Base-by-base conservation (phyloP, 2,329 filamentous ascomycete species). In the Aspergillus ochraceoroseus region DNA sequence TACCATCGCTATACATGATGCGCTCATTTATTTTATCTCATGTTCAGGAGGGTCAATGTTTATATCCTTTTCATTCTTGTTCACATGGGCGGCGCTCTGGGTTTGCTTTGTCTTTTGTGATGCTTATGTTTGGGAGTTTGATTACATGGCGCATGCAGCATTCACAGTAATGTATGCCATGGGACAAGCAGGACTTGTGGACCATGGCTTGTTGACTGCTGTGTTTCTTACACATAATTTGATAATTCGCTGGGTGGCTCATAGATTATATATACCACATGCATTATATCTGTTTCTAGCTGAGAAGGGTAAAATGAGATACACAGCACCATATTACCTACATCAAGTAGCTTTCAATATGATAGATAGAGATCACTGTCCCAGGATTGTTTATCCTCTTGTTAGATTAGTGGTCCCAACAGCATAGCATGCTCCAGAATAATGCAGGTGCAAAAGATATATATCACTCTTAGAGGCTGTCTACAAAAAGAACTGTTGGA, bases 181-280 rank as follows among this genome's bases (percentile, higher is more conserved):
- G 40, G 42, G 23, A 47, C 44, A 35, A 49, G 46, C 47, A 18
- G 45, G 49, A 48, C 49, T 51, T 51, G n/a, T n/a, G 30, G 22
- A 48, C 44, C 45, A 51, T 43, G 38, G 44, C 32, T 38, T 28
- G 26, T 47, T 48, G 35, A 46, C 41, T 38, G 36, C 43, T 35
- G 47, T 47, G 47, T 42, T 38, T 47, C 41, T 32, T 26, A 46
- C 22, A 51, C 43, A 52, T 52, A 47, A 47, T 52, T n/a, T 26
- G 38, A 53, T 48, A 41, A 38, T 48, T 46, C 31, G 31, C 44
- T 40, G 8, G 26, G 29, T 22, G 23, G 40, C 34, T 41, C 18
- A 44, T 41, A 44, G 27, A 51, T 44, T 44, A 47, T 44, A 40
- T 44, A 47, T 44, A 40, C 39, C 38, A 38, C 33, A 37, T 37